Evolutionary conservation across 1,139 yeast species (phyloP).

Genomic region (Wickerhamiella pararugosa): DNA sequence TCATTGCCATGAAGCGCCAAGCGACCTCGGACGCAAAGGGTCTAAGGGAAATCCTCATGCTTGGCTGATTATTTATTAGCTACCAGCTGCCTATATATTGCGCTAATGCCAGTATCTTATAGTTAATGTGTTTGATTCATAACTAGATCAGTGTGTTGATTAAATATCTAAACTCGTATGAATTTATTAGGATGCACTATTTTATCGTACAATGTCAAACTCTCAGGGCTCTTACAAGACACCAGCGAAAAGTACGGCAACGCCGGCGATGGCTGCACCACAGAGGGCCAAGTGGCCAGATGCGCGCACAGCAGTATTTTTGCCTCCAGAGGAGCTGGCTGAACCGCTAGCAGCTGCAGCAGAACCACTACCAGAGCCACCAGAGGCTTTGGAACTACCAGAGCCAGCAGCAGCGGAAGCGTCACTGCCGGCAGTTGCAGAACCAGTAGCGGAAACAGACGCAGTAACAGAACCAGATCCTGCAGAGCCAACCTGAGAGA

Average conservation of each 20-base stretch:
- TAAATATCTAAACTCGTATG: too few relatives aligned
- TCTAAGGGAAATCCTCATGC: slow-evolving; percentile 84
- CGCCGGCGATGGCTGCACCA: too few relatives aligned
- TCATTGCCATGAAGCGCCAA: slow-evolving; percentile 79
- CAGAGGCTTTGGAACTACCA: slow-evolving; percentile 12
- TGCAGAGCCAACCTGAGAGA: slow-evolving; percentile 18
- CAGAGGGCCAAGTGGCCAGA: too few relatives aligned
- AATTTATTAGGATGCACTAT: too few relatives aligned
- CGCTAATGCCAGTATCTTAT: background rate
- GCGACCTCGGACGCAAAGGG: slow-evolving; percentile 83
- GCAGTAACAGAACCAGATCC: slow-evolving; percentile 18
- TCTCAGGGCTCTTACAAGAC: too few relatives aligned
- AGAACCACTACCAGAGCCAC: slow-evolving; percentile 6
- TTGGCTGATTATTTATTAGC: slow-evolving; percentile 17
- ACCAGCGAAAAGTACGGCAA: too few relatives aligned
- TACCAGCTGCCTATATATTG: background rate
- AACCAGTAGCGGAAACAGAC: slow-evolving; percentile 15
- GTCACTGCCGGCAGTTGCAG: slow-evolving; percentile 15
- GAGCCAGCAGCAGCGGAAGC: slow-evolving; percentile 12
- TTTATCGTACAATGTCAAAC: too few relatives aligned
- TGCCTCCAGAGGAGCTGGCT: too few relatives aligned
- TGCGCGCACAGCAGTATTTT: too few relatives aligned
- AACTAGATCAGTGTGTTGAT: too few relatives aligned
- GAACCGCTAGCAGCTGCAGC: too few relatives aligned
- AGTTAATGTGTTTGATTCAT: too few relatives aligned